Base-by-base conservation (phyloP, 768 basidiomycete species). In the Termitomyces sp. region DNA sequence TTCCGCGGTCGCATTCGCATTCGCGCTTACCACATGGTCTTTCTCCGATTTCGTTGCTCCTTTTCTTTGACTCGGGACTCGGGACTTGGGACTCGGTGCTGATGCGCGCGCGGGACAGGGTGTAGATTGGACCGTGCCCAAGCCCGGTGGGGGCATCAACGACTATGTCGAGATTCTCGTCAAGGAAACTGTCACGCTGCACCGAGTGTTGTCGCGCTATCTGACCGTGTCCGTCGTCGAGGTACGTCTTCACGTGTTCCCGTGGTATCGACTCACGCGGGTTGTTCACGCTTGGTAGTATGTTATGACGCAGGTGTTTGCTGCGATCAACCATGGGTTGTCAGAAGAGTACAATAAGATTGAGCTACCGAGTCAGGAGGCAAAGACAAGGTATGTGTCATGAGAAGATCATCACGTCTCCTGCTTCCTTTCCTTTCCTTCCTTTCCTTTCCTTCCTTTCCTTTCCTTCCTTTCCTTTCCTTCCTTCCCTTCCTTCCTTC, bases 261-360 rank as follows among this genome's bases (percentile, higher is more conserved):
- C n/a, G n/a, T n/a, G n/a, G n/a, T n/a, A 35, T 55, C 33, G 53
- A 63, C 54, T 47, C 67, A 8, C 20, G 38, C 38, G 52, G n/a
- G n/a, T n/a, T n/a, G n/a, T n/a, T n/a, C n/a, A n/a, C n/a, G n/a
- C 5, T 33, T 33, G 32, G 32, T 70, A 97, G 92, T 84, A 83
- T 70, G 93, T 99, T 69, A 95, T 98, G 92, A 84, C 87, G 38
- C 93, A 98, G 69, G 97, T 98, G 14, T 88, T 98, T 61, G 91
- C 91, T 20, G 88, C 93, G 14, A 95, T 98, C 72, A 94, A 94
- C 71, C 87, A 93, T 74, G 85, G 91, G 38, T 78, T 99, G 23
- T 87, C 87, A 41, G 93, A 95, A 67, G 93, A 95, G 69, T 96
- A 88, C 72, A 78, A 79, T 55, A 85, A 81, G 68, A 85, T 97